A percentile compares a stretch with the other conserved stretches of the same genome.
Conservation (phyloP, 257 asterid species). For the Leonotis leonurus region DNA sequence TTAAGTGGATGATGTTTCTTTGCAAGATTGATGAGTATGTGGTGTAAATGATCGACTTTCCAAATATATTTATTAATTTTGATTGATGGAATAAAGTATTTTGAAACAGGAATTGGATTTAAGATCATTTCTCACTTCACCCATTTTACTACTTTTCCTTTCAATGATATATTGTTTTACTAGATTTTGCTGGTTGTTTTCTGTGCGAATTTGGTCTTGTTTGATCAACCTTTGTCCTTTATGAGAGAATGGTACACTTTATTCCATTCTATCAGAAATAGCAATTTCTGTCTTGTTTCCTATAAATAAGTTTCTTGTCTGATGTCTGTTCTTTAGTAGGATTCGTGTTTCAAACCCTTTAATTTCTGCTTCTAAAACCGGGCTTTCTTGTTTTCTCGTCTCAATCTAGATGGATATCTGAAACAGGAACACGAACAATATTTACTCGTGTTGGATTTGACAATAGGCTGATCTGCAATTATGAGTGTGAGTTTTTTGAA, state of each 20-base stretch:
- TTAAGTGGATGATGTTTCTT: background rate
- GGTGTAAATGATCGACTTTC: background rate
- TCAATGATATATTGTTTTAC: background rate
- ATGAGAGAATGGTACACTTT: background rate
- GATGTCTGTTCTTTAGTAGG: too few species aligned
- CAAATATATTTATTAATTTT: conserved; percentile 3
- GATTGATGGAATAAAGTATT: background rate
- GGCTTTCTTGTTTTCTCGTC: conserved; percentile 10
- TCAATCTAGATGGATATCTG: conserved; percentile 27
- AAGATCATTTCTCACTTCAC: conserved; percentile 1
- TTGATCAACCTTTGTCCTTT: conserved; percentile 4
- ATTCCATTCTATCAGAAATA: conserved; percentile 8
- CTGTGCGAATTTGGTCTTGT: conserved; percentile 8
- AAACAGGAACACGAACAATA: conserved; percentile 21
- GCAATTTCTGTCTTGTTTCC: conserved; percentile 5
- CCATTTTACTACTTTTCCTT: conserved; percentile 1
- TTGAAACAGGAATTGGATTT: background rate
- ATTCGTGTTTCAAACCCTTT: too few species aligned
- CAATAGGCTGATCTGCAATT: conserved; percentile 6
- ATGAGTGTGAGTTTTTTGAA: conserved; percentile 38
- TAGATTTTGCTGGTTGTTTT: conserved; percentile 4
- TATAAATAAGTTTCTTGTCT: conserved; percentile 4
- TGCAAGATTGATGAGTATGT: conserved; percentile 1
- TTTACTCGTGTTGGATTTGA: conserved; percentile 4
- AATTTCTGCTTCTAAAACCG: conserved; percentile 21